Evolutionary conservation across 2,329 filamentous ascomycete species (phyloP).

Genomic region (Lithohypha guttulata): DNA sequence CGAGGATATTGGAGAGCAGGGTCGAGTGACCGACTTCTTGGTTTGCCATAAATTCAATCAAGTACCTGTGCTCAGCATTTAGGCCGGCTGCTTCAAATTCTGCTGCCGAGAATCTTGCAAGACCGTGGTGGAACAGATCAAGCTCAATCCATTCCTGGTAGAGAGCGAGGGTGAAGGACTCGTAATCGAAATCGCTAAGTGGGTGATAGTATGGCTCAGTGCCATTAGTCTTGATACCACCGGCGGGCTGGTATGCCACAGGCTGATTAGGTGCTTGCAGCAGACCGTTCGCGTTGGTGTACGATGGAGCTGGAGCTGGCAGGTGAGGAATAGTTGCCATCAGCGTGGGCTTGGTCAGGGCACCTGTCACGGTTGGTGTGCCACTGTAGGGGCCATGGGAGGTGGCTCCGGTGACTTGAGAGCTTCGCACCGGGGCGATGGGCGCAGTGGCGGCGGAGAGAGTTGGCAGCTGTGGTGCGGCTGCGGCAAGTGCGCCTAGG

Average conservation of each 20-base stretch:
- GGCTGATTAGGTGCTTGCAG: neutral
- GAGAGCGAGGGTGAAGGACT: slow-evolving; percentile 62
- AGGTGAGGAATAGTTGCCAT: neutral
- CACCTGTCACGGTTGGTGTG: slow-evolving; percentile 58
- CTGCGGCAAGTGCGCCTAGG: slow-evolving; percentile 13
- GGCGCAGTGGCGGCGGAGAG: slow-evolving; percentile 13
- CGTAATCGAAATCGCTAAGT: slow-evolving; percentile 61
- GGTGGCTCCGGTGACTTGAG: slow-evolving; percentile 46
- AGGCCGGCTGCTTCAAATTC: slow-evolving; percentile 62
- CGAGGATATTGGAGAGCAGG: slow-evolving; percentile 66
- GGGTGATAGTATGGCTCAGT: slow-evolving; percentile 25
- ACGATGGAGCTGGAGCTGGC: neutral
- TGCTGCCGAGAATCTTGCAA: slow-evolving; percentile 55
- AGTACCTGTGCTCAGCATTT: slow-evolving; percentile 54
- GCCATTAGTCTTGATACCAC: slow-evolving; percentile 70
- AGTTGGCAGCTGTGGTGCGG: slow-evolving; percentile 14
- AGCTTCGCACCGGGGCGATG: slow-evolving; percentile 34
- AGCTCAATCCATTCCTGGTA: slow-evolving; percentile 82
- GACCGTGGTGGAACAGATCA: slow-evolving; percentile 68
- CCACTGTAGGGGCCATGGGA: slow-evolving; percentile 61
- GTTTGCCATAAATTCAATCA: slow-evolving; percentile 66
- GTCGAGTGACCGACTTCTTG: slow-evolving; percentile 72
- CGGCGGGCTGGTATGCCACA: slow-evolving; percentile 56
- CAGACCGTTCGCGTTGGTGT: neutral
- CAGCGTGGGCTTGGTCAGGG: slow-evolving; percentile 45